phyloP scores from a whole-genome alignment of 2,329 filamentous ascomycete genomes.

The Beauveria asiatica region DNA sequence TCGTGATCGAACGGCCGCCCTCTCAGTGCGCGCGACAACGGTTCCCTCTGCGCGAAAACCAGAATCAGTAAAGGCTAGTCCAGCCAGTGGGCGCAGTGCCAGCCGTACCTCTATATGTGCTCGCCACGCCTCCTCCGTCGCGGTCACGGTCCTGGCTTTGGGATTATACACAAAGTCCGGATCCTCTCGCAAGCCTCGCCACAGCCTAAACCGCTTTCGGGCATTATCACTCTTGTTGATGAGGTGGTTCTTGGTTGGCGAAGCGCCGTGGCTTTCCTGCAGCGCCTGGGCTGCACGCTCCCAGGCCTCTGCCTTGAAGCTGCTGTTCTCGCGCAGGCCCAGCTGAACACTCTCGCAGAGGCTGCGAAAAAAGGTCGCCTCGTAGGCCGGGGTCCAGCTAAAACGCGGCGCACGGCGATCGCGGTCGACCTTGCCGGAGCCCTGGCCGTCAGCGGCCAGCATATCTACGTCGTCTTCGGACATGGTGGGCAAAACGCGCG shows the following conservation, averaged over 20 bases:
- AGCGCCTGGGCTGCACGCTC: slow-evolving; percentile 47
- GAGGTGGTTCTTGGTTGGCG: slow-evolving; percentile 51
- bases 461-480: slow-evolving; percentile 32
- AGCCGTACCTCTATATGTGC: slow-evolving; percentile 44
- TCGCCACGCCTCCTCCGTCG: slow-evolving; percentile 48
- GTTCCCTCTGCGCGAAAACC: slow-evolving; percentile 38
- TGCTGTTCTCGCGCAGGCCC: slow-evolving; percentile 48
- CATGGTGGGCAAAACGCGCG: slow-evolving; percentile 18
- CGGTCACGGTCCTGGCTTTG: slow-evolving; percentile 41
- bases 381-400: slow-evolving; percentile 51
- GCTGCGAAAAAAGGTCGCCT: slow-evolving; percentile 52
- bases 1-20: slow-evolving; percentile 53
- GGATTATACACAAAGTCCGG: slow-evolving; percentile 48
- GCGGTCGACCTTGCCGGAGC: slow-evolving; percentile 26
- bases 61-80: slow-evolving; percentile 14
- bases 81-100: neutral
- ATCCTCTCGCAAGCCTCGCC: slow-evolving; percentile 49
- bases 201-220: slow-evolving; percentile 53
- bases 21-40: slow-evolving; percentile 47
- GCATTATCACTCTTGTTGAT: slow-evolving; percentile 59
- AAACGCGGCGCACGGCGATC: slow-evolving; percentile 43
- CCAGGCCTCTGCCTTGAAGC: slow-evolving; percentile 55
- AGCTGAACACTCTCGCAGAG: slow-evolving; percentile 51
- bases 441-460: slow-evolving; percentile 27
- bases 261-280: slow-evolving; percentile 46